These are phyloP conservation scores for Pythium aristosporum DNA, from an alignment of 352 stramenopile species.

Conservation along the genomic window DNA sequence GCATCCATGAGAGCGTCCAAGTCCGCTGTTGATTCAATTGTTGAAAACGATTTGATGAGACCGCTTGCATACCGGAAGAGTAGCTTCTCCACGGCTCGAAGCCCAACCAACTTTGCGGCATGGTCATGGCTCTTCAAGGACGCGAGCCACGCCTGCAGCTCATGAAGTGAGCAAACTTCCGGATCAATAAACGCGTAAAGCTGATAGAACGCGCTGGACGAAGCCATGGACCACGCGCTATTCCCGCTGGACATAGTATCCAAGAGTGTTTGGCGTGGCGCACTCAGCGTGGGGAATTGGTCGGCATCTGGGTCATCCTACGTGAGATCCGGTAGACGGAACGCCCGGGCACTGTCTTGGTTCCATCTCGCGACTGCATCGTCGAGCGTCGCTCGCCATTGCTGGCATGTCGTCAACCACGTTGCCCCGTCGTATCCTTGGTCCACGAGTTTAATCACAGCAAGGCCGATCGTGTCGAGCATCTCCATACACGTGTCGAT, in stretches of 20 bases:
- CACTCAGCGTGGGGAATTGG: not conserved
- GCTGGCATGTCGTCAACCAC: slow-evolving; percentile 6
- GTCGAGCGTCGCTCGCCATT: slow-evolving; percentile 3
- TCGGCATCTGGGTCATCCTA: not conserved
- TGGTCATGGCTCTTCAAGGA: slow-evolving; percentile 1
- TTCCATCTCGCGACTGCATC: slow-evolving; percentile 1
- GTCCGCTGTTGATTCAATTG: not conserved
- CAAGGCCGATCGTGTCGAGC: slow-evolving; percentile 1
- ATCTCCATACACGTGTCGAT: slow-evolving; percentile 13
- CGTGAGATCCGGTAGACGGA: not conserved
- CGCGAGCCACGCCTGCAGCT: not conserved
- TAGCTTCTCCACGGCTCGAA: not conserved
- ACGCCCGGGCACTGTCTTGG: not conserved
- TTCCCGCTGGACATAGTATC: not conserved
- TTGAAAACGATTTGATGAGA: not conserved
- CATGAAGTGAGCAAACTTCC: not conserved
- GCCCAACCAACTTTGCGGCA: not conserved
- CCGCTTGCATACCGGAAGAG: not conserved
- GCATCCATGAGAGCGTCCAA: not conserved
- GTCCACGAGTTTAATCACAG: not conserved
- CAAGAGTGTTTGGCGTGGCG: slow-evolving; percentile 5
- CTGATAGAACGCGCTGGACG: not conserved
- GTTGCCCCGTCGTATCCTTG: slow-evolving; percentile 1
- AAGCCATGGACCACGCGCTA: not conserved
- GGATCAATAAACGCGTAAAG: not conserved